Evolutionary conservation across 208 protist species (phyloP), one percentile per base, ranked within the genome.

Genomic region (Herpetomonas tarakana): DNA sequence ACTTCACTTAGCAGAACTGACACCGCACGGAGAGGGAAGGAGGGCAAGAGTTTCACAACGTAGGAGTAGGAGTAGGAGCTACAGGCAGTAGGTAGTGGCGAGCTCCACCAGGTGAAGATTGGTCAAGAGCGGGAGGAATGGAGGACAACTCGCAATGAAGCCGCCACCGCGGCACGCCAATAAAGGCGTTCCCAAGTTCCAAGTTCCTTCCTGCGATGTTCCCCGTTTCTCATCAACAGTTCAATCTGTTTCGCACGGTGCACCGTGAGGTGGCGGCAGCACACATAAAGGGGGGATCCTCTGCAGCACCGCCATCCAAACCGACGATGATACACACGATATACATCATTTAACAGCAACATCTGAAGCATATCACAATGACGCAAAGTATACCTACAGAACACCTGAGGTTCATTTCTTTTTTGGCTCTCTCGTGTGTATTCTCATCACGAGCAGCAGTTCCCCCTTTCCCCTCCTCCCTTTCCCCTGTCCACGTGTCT

Each of bases 281-380:
- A 41, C 35, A 41, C 35, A 14, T 6, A 41, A 14, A 41, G 35
- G 14, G 14, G 35, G 35, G 14, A 14, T 14, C 35, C 9, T 41
- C 14, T 41, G 6, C 35, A 22, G 6, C 44, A 22, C 16, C 19
- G 11, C 44, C 44, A 22, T 49, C 11, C 16, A 14, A 6, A 41
- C 35, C 44, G 19, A 7, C 19, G 44, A 49, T 49, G 44, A 49
- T 12, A 49, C 9, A 12, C 35, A 24, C 19, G 3, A 49, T 49
- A 49, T n/a, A n/a, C n/a, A 24, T 24, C 19, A 49, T 49, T 49
- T 49, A 49, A 49, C 44, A 49, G 44, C 44, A 49, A 49, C 44
- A 49, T 49, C 44, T 49, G 44, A 49, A 49, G 44, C 44, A 49
- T 12, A 22, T 24, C 44, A 6, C 3, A 4, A 49, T 49, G 44